These are phyloP conservation scores for Bertia moriformis DNA, from an alignment of 2,329 filamentous ascomycete genomes.

Conservation along the genomic window DNA sequence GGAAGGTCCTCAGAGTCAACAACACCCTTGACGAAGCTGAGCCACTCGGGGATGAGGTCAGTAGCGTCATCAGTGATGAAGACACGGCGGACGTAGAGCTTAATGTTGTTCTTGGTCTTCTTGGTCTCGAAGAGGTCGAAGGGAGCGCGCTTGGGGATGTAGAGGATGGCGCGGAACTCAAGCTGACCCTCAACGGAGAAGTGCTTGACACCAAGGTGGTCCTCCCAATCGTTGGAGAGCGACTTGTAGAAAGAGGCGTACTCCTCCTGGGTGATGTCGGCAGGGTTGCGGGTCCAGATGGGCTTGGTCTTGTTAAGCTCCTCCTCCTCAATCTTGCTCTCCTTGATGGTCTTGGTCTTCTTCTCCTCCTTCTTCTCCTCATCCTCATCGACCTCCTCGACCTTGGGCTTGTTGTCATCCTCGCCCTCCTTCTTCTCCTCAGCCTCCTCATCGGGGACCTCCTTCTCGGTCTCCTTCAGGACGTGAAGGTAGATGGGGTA, in stretches of 20 bases:
- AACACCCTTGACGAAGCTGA: slow-evolving; percentile 99
- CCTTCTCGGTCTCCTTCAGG: slow-evolving; percentile 95
- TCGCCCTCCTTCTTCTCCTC: slow-evolving; percentile 57
- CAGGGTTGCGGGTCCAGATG: slow-evolving; percentile 97
- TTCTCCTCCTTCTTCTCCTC: slow-evolving; percentile 76
- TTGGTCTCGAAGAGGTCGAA: slow-evolving; percentile 99
- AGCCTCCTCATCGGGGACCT: slow-evolving; percentile 91
- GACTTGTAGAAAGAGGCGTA: slow-evolving; percentile 99
- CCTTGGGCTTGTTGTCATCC: slow-evolving; percentile 80
- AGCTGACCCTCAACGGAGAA: slow-evolving; percentile 99
- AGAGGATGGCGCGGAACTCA: slow-evolving; percentile 98
- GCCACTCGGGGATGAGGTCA: slow-evolving; percentile 97
- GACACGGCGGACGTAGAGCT: slow-evolving; percentile 98
- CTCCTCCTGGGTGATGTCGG: slow-evolving; percentile 90
- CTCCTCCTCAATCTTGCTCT: slow-evolving; percentile 96
- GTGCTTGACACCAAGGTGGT: slow-evolving; percentile 98
- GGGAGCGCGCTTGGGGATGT: slow-evolving; percentile 96
- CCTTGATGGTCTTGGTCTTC: slow-evolving; percentile 99
- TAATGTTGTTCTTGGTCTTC: slow-evolving; percentile 99
- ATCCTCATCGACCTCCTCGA: slow-evolving; percentile 73
- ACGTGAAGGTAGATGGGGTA: slow-evolving; percentile 99
- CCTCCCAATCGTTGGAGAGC: slow-evolving; percentile 99
- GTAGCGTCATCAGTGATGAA: slow-evolving; percentile 99
- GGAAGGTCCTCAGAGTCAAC: slow-evolving; percentile 99
- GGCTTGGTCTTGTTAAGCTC: slow-evolving; percentile 99